Percentiles rank a stretch among this genome's conserved stretches.
These are phyloP conservation scores for Fistulifera solaris DNA, from an alignment of 108 stramenopile species.

Conservation along the genomic window DNA sequence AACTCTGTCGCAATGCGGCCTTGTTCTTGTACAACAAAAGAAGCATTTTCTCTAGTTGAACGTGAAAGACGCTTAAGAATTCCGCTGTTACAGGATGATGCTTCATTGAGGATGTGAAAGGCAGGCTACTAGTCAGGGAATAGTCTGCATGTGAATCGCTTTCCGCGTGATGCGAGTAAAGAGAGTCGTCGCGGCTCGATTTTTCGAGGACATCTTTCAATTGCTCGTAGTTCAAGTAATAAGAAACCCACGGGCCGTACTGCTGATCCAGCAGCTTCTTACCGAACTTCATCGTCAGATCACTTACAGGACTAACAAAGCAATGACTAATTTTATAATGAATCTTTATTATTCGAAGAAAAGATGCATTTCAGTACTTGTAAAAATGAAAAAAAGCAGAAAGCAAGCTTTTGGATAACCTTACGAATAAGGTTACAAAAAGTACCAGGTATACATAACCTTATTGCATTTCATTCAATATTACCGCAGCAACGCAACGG, in stretches of 20 bases:
- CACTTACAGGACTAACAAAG: no score
- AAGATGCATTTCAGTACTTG: no score
- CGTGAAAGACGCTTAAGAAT: constrained; percentile 40
- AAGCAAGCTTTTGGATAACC: no score
- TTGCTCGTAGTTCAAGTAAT: constrained; percentile 46
- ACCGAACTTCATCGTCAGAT: constrained; percentile 40
- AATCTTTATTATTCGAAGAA: no score
- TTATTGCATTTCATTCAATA: no score
- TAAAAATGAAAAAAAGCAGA: no score
- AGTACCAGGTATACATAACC: no score
- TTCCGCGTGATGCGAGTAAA: not conserved
- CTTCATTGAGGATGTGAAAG: not conserved
- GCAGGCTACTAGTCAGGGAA: not conserved
- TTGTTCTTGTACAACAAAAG: constrained; percentile 45
- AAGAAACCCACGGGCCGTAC: constrained; percentile 31
- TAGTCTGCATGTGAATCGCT: not conserved
- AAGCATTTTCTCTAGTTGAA: constrained; percentile 61
- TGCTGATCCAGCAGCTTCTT: constrained; percentile 24
- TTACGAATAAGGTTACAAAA: no score
- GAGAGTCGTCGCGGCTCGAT: not conserved
- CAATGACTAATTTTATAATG: no score
- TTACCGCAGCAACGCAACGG: no score
- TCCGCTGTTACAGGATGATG: constrained; percentile 8
- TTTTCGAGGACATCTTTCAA: constrained; percentile 33
- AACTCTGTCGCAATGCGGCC: constrained; percentile 37